A percentile compares a stretch with the other conserved stretches of the same genome.
Evolutionary conservation across 345 rosid species (phyloP).

Genomic region (Punica granatum): DNA sequence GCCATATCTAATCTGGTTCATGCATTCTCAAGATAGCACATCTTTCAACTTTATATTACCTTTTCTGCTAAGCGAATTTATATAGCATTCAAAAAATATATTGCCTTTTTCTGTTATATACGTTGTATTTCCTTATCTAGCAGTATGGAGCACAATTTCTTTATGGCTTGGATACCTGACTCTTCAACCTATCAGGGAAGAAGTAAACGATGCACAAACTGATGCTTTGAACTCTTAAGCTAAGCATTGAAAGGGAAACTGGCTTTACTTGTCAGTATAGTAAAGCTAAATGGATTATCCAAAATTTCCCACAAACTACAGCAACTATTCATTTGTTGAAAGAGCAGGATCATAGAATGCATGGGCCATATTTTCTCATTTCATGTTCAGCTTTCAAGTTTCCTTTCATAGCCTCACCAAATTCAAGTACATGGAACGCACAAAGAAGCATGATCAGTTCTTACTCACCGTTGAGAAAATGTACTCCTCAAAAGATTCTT

Average conservation of each 20-base stretch:
- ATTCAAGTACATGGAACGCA: no score
- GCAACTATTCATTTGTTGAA: background rate
- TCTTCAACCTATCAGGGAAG: background rate
- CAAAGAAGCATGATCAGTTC: background rate
- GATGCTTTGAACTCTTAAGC: background rate
- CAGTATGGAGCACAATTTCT: background rate
- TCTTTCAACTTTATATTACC: background rate
- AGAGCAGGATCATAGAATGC: no score
- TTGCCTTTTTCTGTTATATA: background rate
- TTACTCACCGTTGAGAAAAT: conserved; percentile 34
- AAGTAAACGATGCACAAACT: background rate
- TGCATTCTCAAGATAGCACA: no score
- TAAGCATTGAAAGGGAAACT: background rate
- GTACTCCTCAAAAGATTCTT: conserved; percentile 53
- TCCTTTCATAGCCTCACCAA: no score
- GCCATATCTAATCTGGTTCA: no score
- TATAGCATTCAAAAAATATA: no score
- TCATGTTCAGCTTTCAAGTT: no score
- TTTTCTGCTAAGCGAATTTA: background rate
- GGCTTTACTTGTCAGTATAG: background rate
- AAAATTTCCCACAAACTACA: background rate
- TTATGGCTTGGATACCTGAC: background rate
- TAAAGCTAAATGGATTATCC: background rate
- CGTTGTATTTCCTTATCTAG: background rate
- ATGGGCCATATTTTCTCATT: no score